Evolutionary conservation across 176 grass and related monocot genomes (phyloP), one percentile per base, ranked within the genome.

Genomic region (Eremochloa ophiuroides): DNA sequence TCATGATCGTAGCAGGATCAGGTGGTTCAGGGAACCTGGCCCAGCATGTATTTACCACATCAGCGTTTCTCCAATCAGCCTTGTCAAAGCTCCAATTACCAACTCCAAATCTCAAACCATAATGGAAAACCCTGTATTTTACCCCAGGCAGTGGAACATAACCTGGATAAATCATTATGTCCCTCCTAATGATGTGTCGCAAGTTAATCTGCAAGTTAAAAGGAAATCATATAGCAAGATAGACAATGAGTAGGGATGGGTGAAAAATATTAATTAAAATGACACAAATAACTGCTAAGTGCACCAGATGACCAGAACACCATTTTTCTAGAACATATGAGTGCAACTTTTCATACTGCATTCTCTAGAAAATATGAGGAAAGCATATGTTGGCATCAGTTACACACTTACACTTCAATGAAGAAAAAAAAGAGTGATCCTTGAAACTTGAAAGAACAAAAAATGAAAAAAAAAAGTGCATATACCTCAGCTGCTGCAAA

Each of bases 1-100:
- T 73, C 22, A 67, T 66, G 78, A 98, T 40, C 58, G 76, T 83
- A 85, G 84, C 74, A n/a, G 88, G 90, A 85, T 98, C 88, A 74
- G 96, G 95, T 55, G 96, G 88, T 67, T 98, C 90, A 77, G 90
- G 96, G 76, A 98, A 95, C 81, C 84, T 93, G 40, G 86, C 82
- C 96, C 93, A 98, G 64, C 93, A 98, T 51, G 70, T 93, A 76
- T 95, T 98, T 78, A 95, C 90, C 38, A 98, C 69, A 69, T 98
- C 93, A 48, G 51, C 7, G 50, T 88, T 69, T 89, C 96, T 89
- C 96, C 96, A 98, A 40, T 89, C 86, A 82, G 95, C 92, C 86
- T 98, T 98, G 66, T 98, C 96, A 77, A 98, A 95, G 68, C 96
- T 98, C 96, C 96, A 98, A 66, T 88, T 87, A 68, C 90, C 93